These are phyloP conservation scores for Vanrija pseudolonga DNA, from an alignment of 1,284 basidiomycete genomes.

Conservation along the genomic window DNA sequence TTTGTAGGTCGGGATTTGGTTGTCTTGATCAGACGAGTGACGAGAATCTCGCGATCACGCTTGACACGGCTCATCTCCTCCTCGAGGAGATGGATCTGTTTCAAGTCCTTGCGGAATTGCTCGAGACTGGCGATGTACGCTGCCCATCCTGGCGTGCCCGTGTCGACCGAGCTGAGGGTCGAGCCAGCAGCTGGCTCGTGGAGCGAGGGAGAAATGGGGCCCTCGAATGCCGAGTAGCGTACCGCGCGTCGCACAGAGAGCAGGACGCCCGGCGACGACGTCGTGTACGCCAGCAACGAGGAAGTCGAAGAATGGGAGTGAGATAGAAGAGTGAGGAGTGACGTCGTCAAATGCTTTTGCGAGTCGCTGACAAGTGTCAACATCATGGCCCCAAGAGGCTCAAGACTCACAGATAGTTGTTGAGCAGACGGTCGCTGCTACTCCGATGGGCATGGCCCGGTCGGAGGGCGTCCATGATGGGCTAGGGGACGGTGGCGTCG, in stretches of 20 bases:
- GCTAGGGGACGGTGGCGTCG: slow-evolving; percentile 17
- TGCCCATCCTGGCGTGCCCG: slow-evolving; percentile 42
- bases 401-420: slow-evolving; percentile 46
- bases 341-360: slow-evolving; percentile 44
- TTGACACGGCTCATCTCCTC: slow-evolving; percentile 48
- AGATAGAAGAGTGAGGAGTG: slow-evolving; percentile 47
- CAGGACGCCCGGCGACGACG: slow-evolving; percentile 48
- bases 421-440: slow-evolving; percentile 45
- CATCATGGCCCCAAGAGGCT: neutral
- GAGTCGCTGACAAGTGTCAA: slow-evolving; percentile 32
- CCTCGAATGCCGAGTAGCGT: slow-evolving; percentile 48
- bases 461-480: slow-evolving; percentile 41
- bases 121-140: slow-evolving; percentile 44
- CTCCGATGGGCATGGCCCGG: slow-evolving; percentile 46
- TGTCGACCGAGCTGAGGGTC: slow-evolving; percentile 13
- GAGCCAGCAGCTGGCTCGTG: slow-evolving; percentile 2
- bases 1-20: slow-evolving; percentile 47
- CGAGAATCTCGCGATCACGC: slow-evolving; percentile 48
- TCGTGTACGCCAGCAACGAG: slow-evolving; percentile 48
- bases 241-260: slow-evolving; percentile 43
- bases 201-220: slow-evolving; percentile 32
- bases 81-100: slow-evolving; percentile 49
- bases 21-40: slow-evolving; percentile 47
- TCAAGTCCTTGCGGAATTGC: slow-evolving; percentile 47
- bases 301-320: slow-evolving; percentile 50